phyloP scores from a whole-genome alignment of 345 rosid genomes.

The Mallotus nudiflorus region DNA sequence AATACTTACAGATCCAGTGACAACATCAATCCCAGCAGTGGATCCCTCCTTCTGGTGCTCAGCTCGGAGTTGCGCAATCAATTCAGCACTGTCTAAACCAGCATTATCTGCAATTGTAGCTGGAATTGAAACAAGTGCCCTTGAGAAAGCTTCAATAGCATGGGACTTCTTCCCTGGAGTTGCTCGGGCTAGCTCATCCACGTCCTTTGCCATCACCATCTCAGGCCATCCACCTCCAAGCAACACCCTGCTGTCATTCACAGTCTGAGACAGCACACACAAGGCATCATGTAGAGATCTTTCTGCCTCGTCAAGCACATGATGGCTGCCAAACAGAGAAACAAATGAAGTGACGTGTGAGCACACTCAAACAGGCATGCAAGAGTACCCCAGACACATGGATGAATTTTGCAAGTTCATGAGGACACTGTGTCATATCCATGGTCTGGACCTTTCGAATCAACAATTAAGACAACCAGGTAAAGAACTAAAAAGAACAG shows the following conservation, averaged over 20 bases:
- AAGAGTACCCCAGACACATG: no score
- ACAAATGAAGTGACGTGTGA: neutral
- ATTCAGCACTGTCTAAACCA: slow-evolving; percentile 96
- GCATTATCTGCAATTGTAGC: slow-evolving; percentile 94
- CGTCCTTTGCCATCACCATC: slow-evolving; percentile 98
- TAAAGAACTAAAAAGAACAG: no score
- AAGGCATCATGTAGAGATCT: slow-evolving; percentile 96
- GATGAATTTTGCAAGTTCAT: no score
- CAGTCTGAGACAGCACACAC: slow-evolving; percentile 94
- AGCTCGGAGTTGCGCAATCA: slow-evolving; percentile 94
- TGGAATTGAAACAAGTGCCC: slow-evolving; percentile 82
- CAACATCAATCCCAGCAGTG: slow-evolving; percentile 83
- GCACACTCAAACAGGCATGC: neutral
- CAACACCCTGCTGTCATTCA: slow-evolving; percentile 83
- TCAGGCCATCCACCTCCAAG: slow-evolving; percentile 99
- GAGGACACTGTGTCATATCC: no score
- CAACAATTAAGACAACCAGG: no score
- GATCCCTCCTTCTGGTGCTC: slow-evolving; percentile 87
- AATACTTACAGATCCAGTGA: slow-evolving; percentile 83
- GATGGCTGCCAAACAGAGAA: slow-evolving; percentile 56
- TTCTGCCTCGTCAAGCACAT: slow-evolving; percentile 98
- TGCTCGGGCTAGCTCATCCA: slow-evolving; percentile 87
- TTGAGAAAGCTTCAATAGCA: slow-evolving; percentile 93
- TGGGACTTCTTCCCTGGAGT: slow-evolving; percentile 97
- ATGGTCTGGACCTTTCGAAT: no score